Evolutionary conservation across 148 eudicot species (phyloP).

Genomic region (Beta vulgaris): DNA sequence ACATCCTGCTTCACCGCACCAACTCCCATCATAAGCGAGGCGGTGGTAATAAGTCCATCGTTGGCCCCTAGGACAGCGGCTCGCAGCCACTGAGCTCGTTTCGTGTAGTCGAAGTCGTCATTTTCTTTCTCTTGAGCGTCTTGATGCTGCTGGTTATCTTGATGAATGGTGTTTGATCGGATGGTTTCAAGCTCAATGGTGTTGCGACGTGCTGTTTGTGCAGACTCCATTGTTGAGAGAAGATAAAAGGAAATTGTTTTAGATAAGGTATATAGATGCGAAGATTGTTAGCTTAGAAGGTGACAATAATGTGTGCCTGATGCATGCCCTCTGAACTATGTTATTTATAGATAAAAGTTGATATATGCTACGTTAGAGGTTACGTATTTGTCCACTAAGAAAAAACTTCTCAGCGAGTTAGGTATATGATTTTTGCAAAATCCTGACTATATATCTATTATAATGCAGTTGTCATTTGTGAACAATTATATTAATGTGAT

Average conservation of each 20-base stretch:
- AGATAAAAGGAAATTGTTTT: neutral
- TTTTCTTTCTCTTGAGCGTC: constrained; percentile 5
- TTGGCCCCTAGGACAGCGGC: constrained; percentile 49
- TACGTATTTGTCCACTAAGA: constrained; percentile 9
- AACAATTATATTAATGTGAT: too few species aligned
- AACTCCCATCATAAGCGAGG: constrained; percentile 46
- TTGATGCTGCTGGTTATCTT: constrained; percentile 13
- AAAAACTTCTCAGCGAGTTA: neutral
- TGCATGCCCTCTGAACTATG: neutral
- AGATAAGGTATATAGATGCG: neutral
- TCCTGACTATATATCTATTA: too few species aligned
- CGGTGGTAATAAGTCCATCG: constrained; percentile 43
- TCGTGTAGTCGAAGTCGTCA: constrained; percentile 31
- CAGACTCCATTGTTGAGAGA: constrained; percentile 1
- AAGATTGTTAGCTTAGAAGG: neutral
- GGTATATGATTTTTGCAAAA: neutral
- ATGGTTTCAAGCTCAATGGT: constrained; percentile 12
- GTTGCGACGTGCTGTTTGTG: constrained; percentile 6
- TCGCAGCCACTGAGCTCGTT: constrained; percentile 46
- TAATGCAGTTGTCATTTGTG: too few species aligned
- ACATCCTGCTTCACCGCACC: constrained; percentile 43
- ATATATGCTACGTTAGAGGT: neutral
- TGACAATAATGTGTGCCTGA: neutral
- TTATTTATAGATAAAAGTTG: neutral
- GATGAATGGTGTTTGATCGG: neutral